Percentiles rank a stretch among this genome's conserved stretches.
phyloP scores from a whole-genome alignment of 768 basidiomycete genomes.

The Collybia nuda region DNA sequence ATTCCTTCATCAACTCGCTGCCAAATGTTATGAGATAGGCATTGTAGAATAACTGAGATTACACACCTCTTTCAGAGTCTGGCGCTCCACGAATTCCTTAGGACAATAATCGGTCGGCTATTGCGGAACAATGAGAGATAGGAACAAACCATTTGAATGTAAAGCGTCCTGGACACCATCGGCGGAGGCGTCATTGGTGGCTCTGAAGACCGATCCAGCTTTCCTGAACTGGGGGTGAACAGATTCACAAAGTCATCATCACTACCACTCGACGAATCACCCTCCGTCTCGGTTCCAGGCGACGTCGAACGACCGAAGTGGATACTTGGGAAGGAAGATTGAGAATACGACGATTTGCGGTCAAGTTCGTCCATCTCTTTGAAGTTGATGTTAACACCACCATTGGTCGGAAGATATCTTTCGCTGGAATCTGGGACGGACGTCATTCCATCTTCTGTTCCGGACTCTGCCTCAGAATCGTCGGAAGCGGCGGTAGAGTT shows the following conservation, averaged over 20 bases:
- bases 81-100: conserved; percentile 88
- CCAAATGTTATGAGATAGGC: conserved; percentile 1
- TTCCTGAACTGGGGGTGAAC: conserved; percentile 14
- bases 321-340: conserved; percentile 76
- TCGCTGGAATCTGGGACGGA: conserved; percentile 45
- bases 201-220: conserved; percentile 12
- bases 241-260: conserved; percentile 38
- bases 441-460: conserved; percentile 46
- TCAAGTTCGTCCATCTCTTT: conserved; percentile 53
- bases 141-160: conserved; percentile 85
- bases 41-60: background rate
- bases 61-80: conserved; percentile 82
- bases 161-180: conserved; percentile 60
- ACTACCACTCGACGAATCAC: conserved; percentile 19
- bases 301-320: conserved; percentile 62
- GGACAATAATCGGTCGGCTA: conserved; percentile 9
- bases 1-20: conserved; percentile 80
- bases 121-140: background rate
- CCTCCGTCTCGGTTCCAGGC: conserved; percentile 30
- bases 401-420: conserved; percentile 39
- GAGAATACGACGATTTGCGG: conserved; percentile 48
- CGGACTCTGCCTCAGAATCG: conserved; percentile 44
- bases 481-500: conserved; percentile 51
- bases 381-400: conserved; percentile 64
- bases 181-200: conserved; percentile 22